Percentiles rank a stretch among this genome's conserved stretches.
Evolutionary conservation across 1,284 basidiomycete genomes (phyloP).

Genomic region (Schizopora paradoxa): DNA sequence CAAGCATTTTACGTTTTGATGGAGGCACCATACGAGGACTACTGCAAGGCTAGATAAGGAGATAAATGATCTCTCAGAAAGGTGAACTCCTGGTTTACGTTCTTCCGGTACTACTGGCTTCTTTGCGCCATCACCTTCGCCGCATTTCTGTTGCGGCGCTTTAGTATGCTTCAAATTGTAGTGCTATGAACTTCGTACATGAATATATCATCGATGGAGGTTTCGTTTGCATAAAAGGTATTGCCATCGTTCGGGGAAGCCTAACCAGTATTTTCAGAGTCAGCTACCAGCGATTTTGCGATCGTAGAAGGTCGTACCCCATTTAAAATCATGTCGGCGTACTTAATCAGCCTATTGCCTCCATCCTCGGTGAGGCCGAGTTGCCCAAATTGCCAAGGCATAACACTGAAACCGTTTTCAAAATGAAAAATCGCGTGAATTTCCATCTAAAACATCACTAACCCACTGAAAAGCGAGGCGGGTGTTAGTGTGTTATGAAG

Average conservation of each 20-base stretch:
- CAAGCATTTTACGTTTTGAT: slow-evolving; percentile 24
- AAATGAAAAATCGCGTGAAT: neutral
- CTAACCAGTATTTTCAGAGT: slow-evolving; percentile 20
- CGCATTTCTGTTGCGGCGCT: slow-evolving; percentile 7
- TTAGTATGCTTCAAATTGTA: neutral
- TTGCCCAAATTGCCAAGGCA: slow-evolving; percentile 56
- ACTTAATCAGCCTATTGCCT: slow-evolving; percentile 50
- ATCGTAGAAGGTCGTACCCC: slow-evolving; percentile 34
- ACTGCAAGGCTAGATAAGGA: neutral
- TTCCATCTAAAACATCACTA: neutral
- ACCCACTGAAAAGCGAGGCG: slow-evolving; percentile 11
- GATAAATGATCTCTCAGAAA: no score
- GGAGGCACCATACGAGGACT: slow-evolving; percentile 22
- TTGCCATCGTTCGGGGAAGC: slow-evolving; percentile 51
- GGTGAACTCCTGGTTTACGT: no score
- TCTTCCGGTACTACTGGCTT: no score
- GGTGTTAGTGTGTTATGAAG: neutral
- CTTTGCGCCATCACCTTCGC: slow-evolving; percentile 5
- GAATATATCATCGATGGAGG: slow-evolving; percentile 46
- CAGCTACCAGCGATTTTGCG: neutral
- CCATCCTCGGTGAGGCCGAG: slow-evolving; percentile 44
- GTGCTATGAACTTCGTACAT: slow-evolving; percentile 31
- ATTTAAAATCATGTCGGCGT: slow-evolving; percentile 44
- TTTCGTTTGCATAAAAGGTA: slow-evolving; percentile 46
- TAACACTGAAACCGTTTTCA: slow-evolving; percentile 33